Base-by-base conservation (phyloP, 2,329 filamentous ascomycete genomes). In the Diaporthe sp. region DNA sequence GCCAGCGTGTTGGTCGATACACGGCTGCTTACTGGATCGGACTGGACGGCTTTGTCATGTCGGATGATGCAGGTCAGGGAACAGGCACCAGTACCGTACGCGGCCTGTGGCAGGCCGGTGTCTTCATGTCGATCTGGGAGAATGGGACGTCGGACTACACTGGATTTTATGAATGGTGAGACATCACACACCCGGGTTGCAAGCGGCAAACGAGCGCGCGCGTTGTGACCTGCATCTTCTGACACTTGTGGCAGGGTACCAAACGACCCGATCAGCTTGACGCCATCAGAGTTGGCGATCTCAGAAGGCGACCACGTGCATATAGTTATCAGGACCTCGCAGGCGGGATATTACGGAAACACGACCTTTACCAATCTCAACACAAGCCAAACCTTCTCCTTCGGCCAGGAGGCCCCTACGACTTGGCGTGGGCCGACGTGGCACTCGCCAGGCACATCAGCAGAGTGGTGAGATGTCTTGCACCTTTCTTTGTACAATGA, bases 11-110 rank as follows among this genome's bases (percentile, higher is more conserved):
- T 17, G 49, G 67, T 25, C 37, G 20, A 37, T 73, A 44, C 20
- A 67, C 71, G 12, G 71, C 71, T 20, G 57, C 71, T 28, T 73
- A 42, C 49, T 73, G 71, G 47, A 61, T 73, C 37, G 71, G 71
- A 28, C 60, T 73, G 5, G 60, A 73, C 22, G 71, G 71, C 8
- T 73, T 73, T n/a, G 58, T 73, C 6, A 44, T 73, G 34, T 53
- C 71, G 12, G 25, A 28, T 7, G 58, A 73, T 22, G 49, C 39
- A 39, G 37, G 6, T 4, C 5, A 4, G 9, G 71, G 25, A n/a
- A n/a, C 8, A n/a, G 22, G 13, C 2, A 17, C 31, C 0, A 9
- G 10, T 53, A 53, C 31, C 6, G 51, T 73, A 5, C 71, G 60
- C 17, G 71, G 60, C n/a, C 34, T 73, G 39, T 73, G 58, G 58